Base-by-base conservation (phyloP, 495 filamentous ascomycete genomes). In the Xylaria castorea region DNA sequence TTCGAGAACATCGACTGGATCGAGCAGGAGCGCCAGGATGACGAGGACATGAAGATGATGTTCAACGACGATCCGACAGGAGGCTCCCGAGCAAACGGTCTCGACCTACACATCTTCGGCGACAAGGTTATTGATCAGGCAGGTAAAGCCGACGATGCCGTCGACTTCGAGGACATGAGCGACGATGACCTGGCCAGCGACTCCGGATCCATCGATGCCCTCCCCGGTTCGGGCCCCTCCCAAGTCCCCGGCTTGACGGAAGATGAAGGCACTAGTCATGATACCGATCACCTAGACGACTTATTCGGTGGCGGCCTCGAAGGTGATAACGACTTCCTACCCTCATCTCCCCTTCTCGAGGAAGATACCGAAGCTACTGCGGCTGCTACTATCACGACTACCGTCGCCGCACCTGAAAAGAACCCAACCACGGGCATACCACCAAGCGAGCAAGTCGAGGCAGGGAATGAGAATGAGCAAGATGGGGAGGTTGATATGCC, bases 91-190 rank as follows among this genome's bases (percentile, higher is more conserved):
- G 55, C 32, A 1, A 60, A 53, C 7, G 44, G 63, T 36, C 66
- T 70, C 46, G 69, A 75, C 14, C 34, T 82, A 22, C 61, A 81
- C n/a, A 50, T 81, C 48, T 66, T 73, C 9, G 77, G 74, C 58
- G 77, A 70, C 53, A 71, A 70, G 11, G 62, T 70, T 34, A 80
- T 84, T 69, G 79, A 80, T 70, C 80, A 85, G 66, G 71, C 69
- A 20, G 75, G 76, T 66, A 84, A 83, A 67, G 83, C 82, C 63
- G 84, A 81, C 44, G 80, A 86, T 76, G 84, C 83, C 61, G 74
- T 82, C 71, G 96, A 99, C 81, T 99, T 90, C 75, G 95, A 93
- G 78, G 93, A 97, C 80, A 91, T 97, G 79, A 85, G 83, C 63
- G 91, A 92, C 68, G 87, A 87, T 70, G 91, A 91, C 50, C 78